Conservation (phyloP, 352 stramenopile species). For the Phytophthora cryptogea region DNA sequence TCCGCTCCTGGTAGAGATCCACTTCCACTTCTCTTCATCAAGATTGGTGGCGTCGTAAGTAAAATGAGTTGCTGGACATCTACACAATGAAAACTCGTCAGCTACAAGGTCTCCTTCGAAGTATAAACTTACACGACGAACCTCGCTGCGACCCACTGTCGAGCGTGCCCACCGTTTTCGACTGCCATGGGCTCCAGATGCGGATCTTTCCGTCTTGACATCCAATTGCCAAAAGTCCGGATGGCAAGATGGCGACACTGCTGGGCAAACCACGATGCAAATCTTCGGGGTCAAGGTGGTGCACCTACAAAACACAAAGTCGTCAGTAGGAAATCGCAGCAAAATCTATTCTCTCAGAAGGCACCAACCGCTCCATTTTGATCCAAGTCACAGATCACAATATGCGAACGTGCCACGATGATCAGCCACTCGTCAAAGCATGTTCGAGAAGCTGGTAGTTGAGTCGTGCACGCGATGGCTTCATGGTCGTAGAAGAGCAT, state of each 20-base stretch:
- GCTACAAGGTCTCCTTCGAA: not conserved
- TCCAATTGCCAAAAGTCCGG: slow-evolving; percentile 67
- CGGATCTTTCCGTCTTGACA: slow-evolving; percentile 81
- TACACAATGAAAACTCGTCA: slow-evolving; percentile 17
- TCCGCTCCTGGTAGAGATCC: slow-evolving; percentile 28
- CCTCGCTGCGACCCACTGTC: slow-evolving; percentile 62
- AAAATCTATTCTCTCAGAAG: not conserved
- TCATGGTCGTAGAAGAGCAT: slow-evolving; percentile 86
- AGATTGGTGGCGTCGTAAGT: slow-evolving; percentile 46
- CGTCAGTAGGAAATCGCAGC: not conserved
- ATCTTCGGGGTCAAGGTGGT: slow-evolving; percentile 50
- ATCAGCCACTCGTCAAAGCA: slow-evolving; percentile 82
- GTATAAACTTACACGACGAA: slow-evolving; percentile 7
- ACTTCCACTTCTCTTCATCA: slow-evolving; percentile 40
- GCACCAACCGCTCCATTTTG: slow-evolving; percentile 52
- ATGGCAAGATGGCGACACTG: slow-evolving; percentile 64
- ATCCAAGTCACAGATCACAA: slow-evolving; percentile 77
- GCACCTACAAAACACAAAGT: slow-evolving; percentile 22
- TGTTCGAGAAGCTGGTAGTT: slow-evolving; percentile 40
- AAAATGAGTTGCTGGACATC: slow-evolving; percentile 77
- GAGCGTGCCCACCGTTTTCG: slow-evolving; percentile 64
- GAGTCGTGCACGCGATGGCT: slow-evolving; percentile 50
- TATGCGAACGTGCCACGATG: slow-evolving; percentile 57
- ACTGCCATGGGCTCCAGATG: slow-evolving; percentile 63
- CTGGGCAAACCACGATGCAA: slow-evolving; percentile 63